A percentile compares a stretch with the other conserved stretches of the same genome.
These are phyloP conservation scores for Auricularia sp. DNA, from an alignment of 768 basidiomycete genomes.

Conservation along the genomic window DNA sequence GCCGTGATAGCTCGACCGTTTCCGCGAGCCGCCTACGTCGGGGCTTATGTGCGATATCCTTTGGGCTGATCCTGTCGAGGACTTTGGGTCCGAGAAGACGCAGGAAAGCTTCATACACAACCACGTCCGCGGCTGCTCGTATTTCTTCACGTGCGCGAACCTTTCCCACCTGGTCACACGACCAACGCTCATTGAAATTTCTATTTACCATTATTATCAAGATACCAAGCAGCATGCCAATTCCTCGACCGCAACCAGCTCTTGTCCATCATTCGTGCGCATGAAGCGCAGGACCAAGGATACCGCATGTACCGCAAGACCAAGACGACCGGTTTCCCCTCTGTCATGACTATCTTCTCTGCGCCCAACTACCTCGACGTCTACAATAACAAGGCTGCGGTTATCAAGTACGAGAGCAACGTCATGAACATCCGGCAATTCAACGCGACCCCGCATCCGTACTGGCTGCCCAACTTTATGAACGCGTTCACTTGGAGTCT, in stretches of 20 bases:
- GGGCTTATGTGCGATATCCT: slow-evolving; percentile 98
- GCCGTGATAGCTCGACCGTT: slow-evolving; percentile 74
- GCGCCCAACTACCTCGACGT: slow-evolving; percentile 98
- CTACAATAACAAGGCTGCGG: slow-evolving; percentile 98
- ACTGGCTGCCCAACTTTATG: slow-evolving; percentile 99
- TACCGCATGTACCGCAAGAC: slow-evolving; percentile 99
- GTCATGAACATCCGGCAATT: slow-evolving; percentile 98
- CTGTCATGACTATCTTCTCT: slow-evolving; percentile 99
- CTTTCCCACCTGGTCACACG: slow-evolving; percentile 13
- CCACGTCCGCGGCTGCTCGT: slow-evolving; percentile 93
- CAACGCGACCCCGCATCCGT: slow-evolving; percentile 83
- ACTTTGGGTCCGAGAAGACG: slow-evolving; percentile 91
- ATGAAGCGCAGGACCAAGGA: slow-evolving; percentile 82
- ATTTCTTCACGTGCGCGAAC: slow-evolving; percentile 67
- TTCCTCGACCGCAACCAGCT: slow-evolving; percentile 97
- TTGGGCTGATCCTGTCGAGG: slow-evolving; percentile 97
- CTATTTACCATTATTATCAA: slow-evolving; percentile 20
- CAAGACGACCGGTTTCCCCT: slow-evolving; percentile 94
- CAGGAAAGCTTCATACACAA: slow-evolving; percentile 89
- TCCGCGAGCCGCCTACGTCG: slow-evolving; percentile 94
- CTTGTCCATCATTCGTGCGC: slow-evolving; percentile 92
- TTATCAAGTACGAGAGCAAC: slow-evolving; percentile 98
- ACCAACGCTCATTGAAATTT: not conserved
- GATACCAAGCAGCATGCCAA: slow-evolving; percentile 92
- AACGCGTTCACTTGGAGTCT: slow-evolving; percentile 99